Evolutionary conservation across 805 yeast genomes (phyloP), one percentile per base, ranked within the genome.

Genomic region (Cyberlindnera mississippiensis): DNA sequence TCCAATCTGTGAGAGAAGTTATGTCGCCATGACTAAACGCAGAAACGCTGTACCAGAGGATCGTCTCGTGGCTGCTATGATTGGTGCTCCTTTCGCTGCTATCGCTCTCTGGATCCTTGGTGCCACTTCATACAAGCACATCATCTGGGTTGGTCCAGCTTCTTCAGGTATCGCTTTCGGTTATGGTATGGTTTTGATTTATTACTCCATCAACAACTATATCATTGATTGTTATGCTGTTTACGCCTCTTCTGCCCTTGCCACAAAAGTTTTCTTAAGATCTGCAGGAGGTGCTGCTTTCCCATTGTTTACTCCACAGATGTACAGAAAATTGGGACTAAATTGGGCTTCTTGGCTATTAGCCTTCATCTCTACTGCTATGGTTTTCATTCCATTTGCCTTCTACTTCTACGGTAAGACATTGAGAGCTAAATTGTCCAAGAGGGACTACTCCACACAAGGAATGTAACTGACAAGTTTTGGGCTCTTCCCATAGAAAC

Each of bases 201-300:
- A 85, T 66, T 82, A 85, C 60, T 73, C 89, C 5, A 74, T 83
- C 53, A 73, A 85, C 67, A 85, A 85, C 66, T 87, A 90, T 58
- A 90, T 89, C 63, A 86, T 89, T 59, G 96, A 89, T 64, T 84
- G 95, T 30, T 88, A 89, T 64, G 83, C 87, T 40, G 78, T 82
- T 56, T 82, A 73, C 57, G 90, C 91, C 5, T 88, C 93, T 8
- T 73, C 82, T 45, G 93, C 93, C 1, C 69, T 85, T 52, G 91
- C 91, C 13, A 83, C 91, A 4, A 85, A 85, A 59, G 91, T 84
- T 24, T 84, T 85, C 55, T 67, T 85, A 53, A 75, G 95, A 71
- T 74, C 83, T 53, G 84, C 88, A 16, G 90, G 89, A 56, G 95
- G 93, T 68, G 91, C 89, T 20, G 91, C 89, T 0, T 83, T 85